phyloP scores from a whole-genome alignment of 2,329 filamentous ascomycete genomes.

The Zopfia rhizophila region DNA sequence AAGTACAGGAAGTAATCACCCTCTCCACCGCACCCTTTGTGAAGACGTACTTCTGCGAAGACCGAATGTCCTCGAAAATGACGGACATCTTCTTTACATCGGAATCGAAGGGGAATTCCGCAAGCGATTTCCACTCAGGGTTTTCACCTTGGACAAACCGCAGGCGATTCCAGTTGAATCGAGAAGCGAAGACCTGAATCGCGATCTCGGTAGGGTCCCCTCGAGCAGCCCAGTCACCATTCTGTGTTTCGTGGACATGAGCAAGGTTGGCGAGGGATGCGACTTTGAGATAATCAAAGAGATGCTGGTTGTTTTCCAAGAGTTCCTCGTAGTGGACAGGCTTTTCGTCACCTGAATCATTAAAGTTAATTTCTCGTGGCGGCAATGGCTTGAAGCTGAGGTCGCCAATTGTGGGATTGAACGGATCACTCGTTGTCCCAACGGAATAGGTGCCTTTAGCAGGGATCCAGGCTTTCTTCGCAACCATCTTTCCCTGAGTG shows the following conservation, averaged over 20 bases:
- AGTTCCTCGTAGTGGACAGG: conserved; percentile 33
- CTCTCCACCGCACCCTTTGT: conserved; percentile 77
- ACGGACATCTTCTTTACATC: conserved; percentile 82
- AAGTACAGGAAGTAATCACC: conserved; percentile 71
- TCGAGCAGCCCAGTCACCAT: conserved; percentile 51
- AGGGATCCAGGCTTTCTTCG: conserved; percentile 51
- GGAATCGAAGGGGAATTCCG: conserved; percentile 79
- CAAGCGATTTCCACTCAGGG: conserved; percentile 53
- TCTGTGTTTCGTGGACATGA: conserved; percentile 57
- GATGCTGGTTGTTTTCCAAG: conserved; percentile 32
- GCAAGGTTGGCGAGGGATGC: conserved; percentile 62
- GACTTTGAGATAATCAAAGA: conserved; percentile 48
- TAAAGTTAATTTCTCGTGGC: conserved; percentile 40
- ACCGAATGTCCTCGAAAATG: conserved; percentile 64
- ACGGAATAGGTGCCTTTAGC: conserved; percentile 50
- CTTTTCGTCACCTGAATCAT: conserved; percentile 39
- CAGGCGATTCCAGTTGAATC: conserved; percentile 72
- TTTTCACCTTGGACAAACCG: conserved; percentile 57
- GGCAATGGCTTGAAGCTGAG: conserved; percentile 38
- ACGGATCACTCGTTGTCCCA: conserved; percentile 45
- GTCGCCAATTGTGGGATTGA: conserved; percentile 45
- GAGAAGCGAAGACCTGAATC: conserved; percentile 77
- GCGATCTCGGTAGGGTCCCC: conserved; percentile 72
- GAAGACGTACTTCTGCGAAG: conserved; percentile 60
- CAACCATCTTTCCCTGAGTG: conserved; percentile 52